Evolutionary conservation across 257 asterid genomes (phyloP).

Genomic region (Prunella vulgaris): DNA sequence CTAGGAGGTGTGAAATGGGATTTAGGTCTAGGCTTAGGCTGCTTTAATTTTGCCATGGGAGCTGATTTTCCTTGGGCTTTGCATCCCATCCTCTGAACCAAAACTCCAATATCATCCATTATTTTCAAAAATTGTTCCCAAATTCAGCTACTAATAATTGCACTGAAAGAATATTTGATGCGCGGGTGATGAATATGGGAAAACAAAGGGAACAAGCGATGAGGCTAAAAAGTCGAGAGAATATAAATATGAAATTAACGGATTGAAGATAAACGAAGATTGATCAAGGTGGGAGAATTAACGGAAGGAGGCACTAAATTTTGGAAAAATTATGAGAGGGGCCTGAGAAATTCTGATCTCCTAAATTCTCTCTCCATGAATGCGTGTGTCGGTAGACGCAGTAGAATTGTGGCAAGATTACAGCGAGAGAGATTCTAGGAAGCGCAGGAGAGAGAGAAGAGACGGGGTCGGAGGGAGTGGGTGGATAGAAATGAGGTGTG

Average conservation of each 20-base stretch:
- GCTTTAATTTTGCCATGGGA: constrained; percentile 70
- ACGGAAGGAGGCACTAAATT: neutral
- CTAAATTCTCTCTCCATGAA: constrained; percentile 28
- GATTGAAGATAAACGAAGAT: constrained; percentile 9
- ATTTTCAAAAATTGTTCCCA: neutral
- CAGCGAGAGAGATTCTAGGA: constrained; percentile 16
- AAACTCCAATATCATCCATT: constrained; percentile 86
- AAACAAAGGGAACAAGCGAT: neutral
- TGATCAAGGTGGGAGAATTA: neutral
- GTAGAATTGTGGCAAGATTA: constrained; percentile 10
- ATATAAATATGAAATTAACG: neutral
- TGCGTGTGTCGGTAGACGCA: constrained; percentile 29
- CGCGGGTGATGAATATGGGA: neutral
- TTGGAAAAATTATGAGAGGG: neutral
- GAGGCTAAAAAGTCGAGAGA: neutral
- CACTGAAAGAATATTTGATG: neutral
- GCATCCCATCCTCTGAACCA: constrained; percentile 81
- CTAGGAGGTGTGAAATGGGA: constrained; percentile 18
- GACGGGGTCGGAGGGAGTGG: neutral
- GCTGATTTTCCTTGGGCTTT: constrained; percentile 64
- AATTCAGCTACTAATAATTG: neutral
- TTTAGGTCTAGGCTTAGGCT: constrained; percentile 44
- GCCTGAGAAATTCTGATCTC: too few species aligned
- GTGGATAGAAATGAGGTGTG: neutral
- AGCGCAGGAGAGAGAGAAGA: neutral